phyloP scores from a whole-genome alignment of 2,329 filamentous ascomycete genomes.

The Colletotrichum spinosum region DNA sequence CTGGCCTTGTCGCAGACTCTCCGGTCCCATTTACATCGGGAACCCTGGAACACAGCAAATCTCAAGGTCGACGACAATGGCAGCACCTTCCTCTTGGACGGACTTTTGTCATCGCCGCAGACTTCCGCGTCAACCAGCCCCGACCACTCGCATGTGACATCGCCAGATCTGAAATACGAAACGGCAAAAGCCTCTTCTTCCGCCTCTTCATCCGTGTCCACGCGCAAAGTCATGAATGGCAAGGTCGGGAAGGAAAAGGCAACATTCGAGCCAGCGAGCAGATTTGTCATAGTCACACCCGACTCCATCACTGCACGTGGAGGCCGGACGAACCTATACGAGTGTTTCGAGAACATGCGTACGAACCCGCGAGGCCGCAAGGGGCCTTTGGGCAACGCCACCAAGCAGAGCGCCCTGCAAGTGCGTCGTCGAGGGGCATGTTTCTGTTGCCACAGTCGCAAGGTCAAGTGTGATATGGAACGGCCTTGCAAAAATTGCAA shows the following conservation, averaged over 20 bases:
- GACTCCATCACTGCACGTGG: slow-evolving; percentile 63
- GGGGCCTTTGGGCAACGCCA: slow-evolving; percentile 65
- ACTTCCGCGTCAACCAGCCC: slow-evolving; percentile 46
- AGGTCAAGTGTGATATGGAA: slow-evolving; percentile 68
- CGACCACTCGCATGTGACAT: slow-evolving; percentile 37
- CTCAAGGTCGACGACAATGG: slow-evolving; percentile 46
- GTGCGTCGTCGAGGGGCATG: slow-evolving; percentile 67
- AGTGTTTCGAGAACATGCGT: slow-evolving; percentile 66
- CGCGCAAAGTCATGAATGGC: slow-evolving; percentile 56
- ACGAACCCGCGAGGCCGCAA: slow-evolving; percentile 67
- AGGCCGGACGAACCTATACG: slow-evolving; percentile 63
- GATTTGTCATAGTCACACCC: slow-evolving; percentile 68
- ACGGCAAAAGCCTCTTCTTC: slow-evolving; percentile 44
- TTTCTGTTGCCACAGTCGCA: slow-evolving; percentile 70
- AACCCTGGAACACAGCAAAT: slow-evolving; percentile 56
- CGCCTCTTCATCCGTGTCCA: slow-evolving; percentile 40
- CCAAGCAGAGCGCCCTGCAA: slow-evolving; percentile 65
- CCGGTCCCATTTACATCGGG: slow-evolving; percentile 45
- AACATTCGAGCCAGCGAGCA: slow-evolving; percentile 42
- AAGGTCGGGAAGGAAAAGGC: slow-evolving; percentile 60
- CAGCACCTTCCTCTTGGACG: slow-evolving; percentile 52
- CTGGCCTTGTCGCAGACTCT: slow-evolving; percentile 52
- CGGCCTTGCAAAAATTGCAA: slow-evolving; percentile 68
- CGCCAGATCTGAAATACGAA: slow-evolving; percentile 45
- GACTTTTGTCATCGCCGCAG: slow-evolving; percentile 50